Conservation (phyloP, 306 rosid species). For the Quercus alba region DNA sequence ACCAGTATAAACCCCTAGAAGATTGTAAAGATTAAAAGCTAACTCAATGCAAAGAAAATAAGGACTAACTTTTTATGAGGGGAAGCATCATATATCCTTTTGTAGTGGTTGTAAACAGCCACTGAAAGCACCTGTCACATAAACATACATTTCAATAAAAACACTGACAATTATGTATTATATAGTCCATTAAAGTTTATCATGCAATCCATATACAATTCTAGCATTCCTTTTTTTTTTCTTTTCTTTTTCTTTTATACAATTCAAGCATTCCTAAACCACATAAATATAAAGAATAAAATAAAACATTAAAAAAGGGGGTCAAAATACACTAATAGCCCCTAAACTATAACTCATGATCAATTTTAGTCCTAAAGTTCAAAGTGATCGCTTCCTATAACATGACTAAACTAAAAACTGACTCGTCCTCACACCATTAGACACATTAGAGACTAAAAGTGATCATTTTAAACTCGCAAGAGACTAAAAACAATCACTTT, state of each 20-base stretch:
- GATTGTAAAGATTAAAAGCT: neutral
- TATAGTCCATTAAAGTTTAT: neutral
- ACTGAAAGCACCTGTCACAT: constrained; percentile 64
- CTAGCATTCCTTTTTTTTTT: neutral
- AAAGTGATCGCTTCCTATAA: no score
- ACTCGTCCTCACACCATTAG: no score
- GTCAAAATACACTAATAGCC: no score
- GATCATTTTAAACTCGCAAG: no score
- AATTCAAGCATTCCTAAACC: neutral
- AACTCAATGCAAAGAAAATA: neutral
- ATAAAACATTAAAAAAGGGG: neutral
- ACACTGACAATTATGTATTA: neutral
- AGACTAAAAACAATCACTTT: no score
- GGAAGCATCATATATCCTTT: constrained; percentile 46
- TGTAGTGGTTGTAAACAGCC: constrained; percentile 76
- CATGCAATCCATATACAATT: neutral
- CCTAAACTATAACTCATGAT: no score
- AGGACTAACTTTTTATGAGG: constrained; percentile 28
- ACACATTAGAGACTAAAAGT: no score
- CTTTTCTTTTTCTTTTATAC: no score
- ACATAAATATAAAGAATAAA: neutral
- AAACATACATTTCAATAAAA: constrained; percentile 1
- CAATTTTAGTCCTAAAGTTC: no score
- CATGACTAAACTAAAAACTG: no score
- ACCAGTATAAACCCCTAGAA: neutral